Conservation (phyloP, 352 stramenopile genomes). For the Globisporangium perplexum region DNA sequence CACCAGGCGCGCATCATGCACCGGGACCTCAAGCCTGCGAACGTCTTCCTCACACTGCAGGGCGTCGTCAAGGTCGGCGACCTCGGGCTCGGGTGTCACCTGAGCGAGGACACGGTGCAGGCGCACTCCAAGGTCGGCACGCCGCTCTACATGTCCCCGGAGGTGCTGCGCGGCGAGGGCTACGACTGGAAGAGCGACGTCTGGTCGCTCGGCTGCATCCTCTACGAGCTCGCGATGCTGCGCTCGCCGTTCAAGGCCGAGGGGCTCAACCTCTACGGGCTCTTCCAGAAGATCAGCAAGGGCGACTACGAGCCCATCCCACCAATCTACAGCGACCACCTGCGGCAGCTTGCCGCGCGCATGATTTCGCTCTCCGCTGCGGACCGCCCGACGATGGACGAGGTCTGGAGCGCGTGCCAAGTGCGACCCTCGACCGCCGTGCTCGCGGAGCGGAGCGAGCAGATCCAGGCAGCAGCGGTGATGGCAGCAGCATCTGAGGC, state of each 20-base stretch:
- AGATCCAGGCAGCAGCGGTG: constrained; percentile 4
- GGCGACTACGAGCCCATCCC: constrained; percentile 66
- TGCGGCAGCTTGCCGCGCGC: constrained; percentile 44
- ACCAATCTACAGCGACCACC: constrained; percentile 56
- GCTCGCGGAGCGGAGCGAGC: constrained; percentile 8
- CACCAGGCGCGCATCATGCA: constrained; percentile 92
- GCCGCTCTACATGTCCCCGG: constrained; percentile 94
- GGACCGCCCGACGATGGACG: constrained; percentile 52
- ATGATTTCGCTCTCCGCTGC: constrained; percentile 68
- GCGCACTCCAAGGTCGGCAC: constrained; percentile 91
- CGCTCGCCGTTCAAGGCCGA: constrained; percentile 93
- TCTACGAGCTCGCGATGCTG: constrained; percentile 95
- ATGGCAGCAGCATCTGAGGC: not conserved
- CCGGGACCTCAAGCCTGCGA: constrained; percentile 92
- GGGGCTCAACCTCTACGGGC: constrained; percentile 84
- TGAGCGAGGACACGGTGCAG: constrained; percentile 79
- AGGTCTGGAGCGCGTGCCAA: constrained; percentile 58
- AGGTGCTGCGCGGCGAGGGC: constrained; percentile 89
- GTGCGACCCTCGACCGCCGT: constrained; percentile 19
- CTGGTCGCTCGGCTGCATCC: constrained; percentile 93
- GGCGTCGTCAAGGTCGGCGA: constrained; percentile 89
- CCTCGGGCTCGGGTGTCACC: constrained; percentile 62
- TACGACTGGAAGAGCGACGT: constrained; percentile 96
- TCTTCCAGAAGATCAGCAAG: constrained; percentile 93
- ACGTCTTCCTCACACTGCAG: constrained; percentile 91